These are phyloP conservation scores for Aurifilum marmelostoma DNA, from an alignment of 2,329 filamentous ascomycete species.

Conservation along the genomic window DNA sequence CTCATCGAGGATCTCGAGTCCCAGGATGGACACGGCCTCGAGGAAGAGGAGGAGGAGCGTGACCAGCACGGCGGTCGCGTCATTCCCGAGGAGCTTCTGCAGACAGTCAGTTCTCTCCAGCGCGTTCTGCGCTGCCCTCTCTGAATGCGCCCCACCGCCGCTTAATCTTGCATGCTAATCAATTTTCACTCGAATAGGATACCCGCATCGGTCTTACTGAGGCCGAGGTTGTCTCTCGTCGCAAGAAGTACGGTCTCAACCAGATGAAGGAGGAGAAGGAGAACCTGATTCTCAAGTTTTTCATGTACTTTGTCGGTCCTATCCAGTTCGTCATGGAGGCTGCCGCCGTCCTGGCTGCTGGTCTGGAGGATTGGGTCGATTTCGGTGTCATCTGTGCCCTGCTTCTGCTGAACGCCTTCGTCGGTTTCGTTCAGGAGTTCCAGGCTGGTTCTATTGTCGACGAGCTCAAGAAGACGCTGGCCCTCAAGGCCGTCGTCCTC, in stretches of 20 bases:
- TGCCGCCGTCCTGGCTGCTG: constrained; percentile 60
- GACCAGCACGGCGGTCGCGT: constrained; percentile 57
- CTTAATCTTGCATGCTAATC: constrained; percentile 3
- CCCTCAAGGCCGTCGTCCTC: constrained; percentile 84
- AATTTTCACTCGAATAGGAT: constrained; percentile 14
- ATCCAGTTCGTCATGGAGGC: constrained; percentile 89
- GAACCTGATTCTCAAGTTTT: constrained; percentile 82
- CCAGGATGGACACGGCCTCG: constrained; percentile 68
- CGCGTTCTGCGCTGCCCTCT: no score
- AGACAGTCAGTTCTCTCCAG: constrained; percentile 55
- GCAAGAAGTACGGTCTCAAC: constrained; percentile 80
- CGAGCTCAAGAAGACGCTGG: constrained; percentile 87
- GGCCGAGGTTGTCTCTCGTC: constrained; percentile 63
- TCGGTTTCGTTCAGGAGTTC: constrained; percentile 88
- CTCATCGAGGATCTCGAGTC: constrained; percentile 88
- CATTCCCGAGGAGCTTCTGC: constrained; percentile 74
- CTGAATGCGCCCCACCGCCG: background rate
- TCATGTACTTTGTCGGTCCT: constrained; percentile 81
- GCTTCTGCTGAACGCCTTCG: constrained; percentile 79
- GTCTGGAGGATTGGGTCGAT: constrained; percentile 88
- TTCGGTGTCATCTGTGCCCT: constrained; percentile 89
- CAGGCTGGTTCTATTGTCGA: constrained; percentile 90
- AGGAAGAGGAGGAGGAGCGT: constrained; percentile 58
- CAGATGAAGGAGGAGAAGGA: constrained; percentile 92
- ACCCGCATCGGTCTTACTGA: constrained; percentile 62